Base-by-base conservation (phyloP, 2,329 filamentous ascomycete genomes). In the Nigrospora sphaerica region DNA sequence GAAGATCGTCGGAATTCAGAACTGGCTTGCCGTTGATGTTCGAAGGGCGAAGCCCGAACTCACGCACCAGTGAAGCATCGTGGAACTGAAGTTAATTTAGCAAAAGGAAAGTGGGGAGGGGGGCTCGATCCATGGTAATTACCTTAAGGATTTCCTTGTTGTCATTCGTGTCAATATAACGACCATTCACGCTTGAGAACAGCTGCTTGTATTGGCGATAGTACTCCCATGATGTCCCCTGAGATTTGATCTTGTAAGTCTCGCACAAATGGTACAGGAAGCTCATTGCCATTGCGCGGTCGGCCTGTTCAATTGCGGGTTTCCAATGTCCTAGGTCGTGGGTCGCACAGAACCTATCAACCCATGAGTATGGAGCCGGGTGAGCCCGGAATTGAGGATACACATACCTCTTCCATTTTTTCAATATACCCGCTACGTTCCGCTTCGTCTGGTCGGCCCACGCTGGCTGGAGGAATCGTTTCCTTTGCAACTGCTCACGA, bases 11-110 rank as follows among this genome's bases (percentile, higher is more conserved):
- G 2, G 50, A 44, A 32, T 54, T 54, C 6, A 59, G 46, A 6
- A 62, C 56, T 16, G 45, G 52, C 48, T 62, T 60, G 14, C 52
- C 43, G 39, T 57, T 18, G 13, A 53, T 52, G 35, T 62, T 62
- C 0, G 49, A 55, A 10, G 49, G 36, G 14, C 45, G 45, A 18
- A 60, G 49, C n/a, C 44, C 16, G 28, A 58, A 63, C 35, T 32
- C 39, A 33, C 54, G 54, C 32, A 62, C 42, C 2, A 60, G 39
- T 10, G 56, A 42, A 16, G 16, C 41, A 33, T 51, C 10, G 44
- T 62, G 44, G 41, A 52, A 62, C 51, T 61, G 31, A 34, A 34
- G 48, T 36, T 23, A 45, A 9, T 40, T 16, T 23, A 23, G 36
- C 12, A 43, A 42, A 42, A 7, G 32, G 12, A 32, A 32, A 42